Conservation (phyloP, 441 rosid species). For the Syzygium syzygioides region DNA sequence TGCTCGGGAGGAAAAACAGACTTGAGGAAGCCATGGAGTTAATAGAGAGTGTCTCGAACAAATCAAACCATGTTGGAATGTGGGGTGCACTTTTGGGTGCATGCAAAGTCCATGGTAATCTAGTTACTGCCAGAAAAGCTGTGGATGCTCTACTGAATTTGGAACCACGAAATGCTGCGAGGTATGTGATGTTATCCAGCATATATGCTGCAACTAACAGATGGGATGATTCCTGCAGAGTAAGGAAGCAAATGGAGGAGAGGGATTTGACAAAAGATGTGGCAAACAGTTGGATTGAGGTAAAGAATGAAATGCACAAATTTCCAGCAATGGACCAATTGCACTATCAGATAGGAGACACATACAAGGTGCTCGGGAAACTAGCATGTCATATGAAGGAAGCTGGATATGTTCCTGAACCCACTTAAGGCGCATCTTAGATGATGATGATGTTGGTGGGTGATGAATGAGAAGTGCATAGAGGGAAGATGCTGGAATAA, state of each 20-base stretch:
- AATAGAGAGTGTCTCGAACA: constrained; percentile 17
- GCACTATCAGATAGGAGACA: constrained; percentile 19
- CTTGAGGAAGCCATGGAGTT: constrained; percentile 24
- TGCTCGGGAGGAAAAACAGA: constrained; percentile 42
- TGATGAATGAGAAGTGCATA: not conserved
- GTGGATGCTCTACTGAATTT: constrained; percentile 31
- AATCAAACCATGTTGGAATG: constrained; percentile 25
- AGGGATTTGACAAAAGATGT: constrained; percentile 34
- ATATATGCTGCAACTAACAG: constrained; percentile 36
- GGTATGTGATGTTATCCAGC: constrained; percentile 41
- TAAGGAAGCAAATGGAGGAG: constrained; percentile 30
- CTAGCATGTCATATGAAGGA: constrained; percentile 27
- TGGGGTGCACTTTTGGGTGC: constrained; percentile 49
- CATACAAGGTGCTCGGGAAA: constrained; percentile 9
- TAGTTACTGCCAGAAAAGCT: constrained; percentile 32
- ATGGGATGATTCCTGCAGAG: constrained; percentile 34
- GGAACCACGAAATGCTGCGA: constrained; percentile 42
- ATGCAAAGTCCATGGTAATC: constrained; percentile 32
- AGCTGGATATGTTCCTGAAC: constrained; percentile 12
- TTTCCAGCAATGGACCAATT: constrained; percentile 21
- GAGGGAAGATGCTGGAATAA: not conserved
- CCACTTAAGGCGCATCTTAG: not conserved
- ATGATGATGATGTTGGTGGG: not conserved
- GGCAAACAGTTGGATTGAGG: constrained; percentile 41
- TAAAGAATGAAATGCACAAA: constrained; percentile 25